Evolutionary conservation across 352 stramenopile genomes (phyloP), one percentile per base, ranked within the genome.

Genomic region (Phytopythium chamaehyphon): DNA sequence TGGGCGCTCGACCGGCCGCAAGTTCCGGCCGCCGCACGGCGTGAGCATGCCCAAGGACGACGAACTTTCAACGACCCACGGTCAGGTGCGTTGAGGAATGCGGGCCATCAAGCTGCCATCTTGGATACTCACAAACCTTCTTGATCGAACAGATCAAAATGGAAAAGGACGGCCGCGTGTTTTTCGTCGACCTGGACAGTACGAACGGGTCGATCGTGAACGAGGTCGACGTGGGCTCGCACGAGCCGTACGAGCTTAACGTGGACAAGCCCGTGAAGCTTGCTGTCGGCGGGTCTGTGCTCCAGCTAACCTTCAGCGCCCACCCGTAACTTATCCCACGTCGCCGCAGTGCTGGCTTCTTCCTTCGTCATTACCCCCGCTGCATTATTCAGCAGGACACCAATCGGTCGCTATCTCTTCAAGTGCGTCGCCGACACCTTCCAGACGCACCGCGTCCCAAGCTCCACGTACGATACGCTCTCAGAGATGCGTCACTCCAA

Each of bases 61-160:
- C 3, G 81, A 94, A 48, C 55, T 94, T 2, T 94, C 84, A 28
- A 94, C 84, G n/a, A 87, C 79, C 1, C 84, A 94, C 43, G 82
- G 63, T 26, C 69, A 94, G 76, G 79, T 89, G 46, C 5, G 40
- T 6, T 15, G 26, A 46, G 15, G 28, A 10, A 21, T 35, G 2
- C 5, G 16, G 22, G 22, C 24, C 19, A 11, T n/a, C 11, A 8
- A n/a, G 40, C 14, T 46, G 18, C 10, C 16, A 14, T 21, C n/a
- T n/a, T n/a, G n/a, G n/a, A 26, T 18, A 6, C 18, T 19, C 14
- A 14, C 26, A 10, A 23, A 19, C 4, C 7, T 26, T 8, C 15
- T 36, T 31, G 6, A 23, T 49, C 16, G 5, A 10, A 2, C 45
- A 91, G 81, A 62, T 91, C 40, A 82, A 80, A 42, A 59, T 92